These are phyloP conservation scores for Mortierella sp. DNA, from an alignment of 371 early-diverging fungal genomes.

Conservation along the genomic window DNA sequence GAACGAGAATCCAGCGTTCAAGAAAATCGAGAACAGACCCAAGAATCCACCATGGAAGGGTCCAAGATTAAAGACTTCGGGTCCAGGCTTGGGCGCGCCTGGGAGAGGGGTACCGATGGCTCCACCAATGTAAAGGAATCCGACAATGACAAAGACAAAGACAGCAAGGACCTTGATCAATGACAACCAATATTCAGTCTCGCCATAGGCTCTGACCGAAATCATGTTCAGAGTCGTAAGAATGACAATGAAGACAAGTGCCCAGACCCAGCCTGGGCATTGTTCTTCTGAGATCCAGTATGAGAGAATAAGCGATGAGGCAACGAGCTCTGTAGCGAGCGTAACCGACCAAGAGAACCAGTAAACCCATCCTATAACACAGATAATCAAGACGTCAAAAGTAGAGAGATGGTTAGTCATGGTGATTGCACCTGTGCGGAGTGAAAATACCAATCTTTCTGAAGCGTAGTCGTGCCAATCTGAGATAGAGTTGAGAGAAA, in stretches of 20 bases:
- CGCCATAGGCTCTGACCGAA: slow-evolving; percentile 61
- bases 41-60: slow-evolving; percentile 80
- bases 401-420: not conserved
- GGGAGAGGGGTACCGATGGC: slow-evolving; percentile 65
- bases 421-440: not conserved
- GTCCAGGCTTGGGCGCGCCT: slow-evolving; percentile 44
- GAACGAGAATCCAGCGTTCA: slow-evolving; percentile 89
- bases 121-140: slow-evolving; percentile 76
- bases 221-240: slow-evolving; percentile 51
- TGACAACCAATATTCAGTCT: slow-evolving; percentile 71
- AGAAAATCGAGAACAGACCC: slow-evolving; percentile 73
- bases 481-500: not conserved
- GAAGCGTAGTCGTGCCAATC: not conserved
- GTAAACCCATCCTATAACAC: slow-evolving; percentile 59
- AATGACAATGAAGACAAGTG: slow-evolving; percentile 44
- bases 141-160: slow-evolving; percentile 79
- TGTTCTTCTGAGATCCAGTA: slow-evolving; percentile 78
- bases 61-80: slow-evolving; percentile 64
- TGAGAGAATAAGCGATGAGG: slow-evolving; percentile 69
- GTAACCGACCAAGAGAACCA: slow-evolving; percentile 91
- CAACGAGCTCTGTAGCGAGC: slow-evolving; percentile 80
- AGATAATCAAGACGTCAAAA: not conserved
- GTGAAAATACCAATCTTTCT: not conserved
- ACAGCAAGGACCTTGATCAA: slow-evolving; percentile 68
- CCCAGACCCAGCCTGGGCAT: slow-evolving; percentile 54